Evolutionary conservation across 2,329 filamentous ascomycete species (phyloP), one percentile per base, ranked within the genome.

Genomic region (Juglanconis juglandina): DNA sequence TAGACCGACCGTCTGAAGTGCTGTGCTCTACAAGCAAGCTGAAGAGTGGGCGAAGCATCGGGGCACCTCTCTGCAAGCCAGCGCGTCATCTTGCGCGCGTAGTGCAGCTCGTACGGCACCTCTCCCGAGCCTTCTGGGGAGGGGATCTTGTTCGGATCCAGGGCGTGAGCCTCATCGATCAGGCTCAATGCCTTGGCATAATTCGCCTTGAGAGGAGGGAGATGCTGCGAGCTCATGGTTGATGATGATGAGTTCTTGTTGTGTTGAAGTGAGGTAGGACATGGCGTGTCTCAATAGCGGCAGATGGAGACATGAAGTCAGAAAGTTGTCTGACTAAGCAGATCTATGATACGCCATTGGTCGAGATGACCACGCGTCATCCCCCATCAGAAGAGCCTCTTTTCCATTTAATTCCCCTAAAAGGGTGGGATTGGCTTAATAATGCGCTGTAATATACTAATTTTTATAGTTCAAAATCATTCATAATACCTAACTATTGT

Each of bases 21-120:
- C 73, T 96, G 92, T 10, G 91, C 91, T 65, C 91, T 87, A 66
- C 92, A 89, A 17, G 92, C 92, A 51, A 95, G 80, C 64, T 85
- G 85, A 57, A 96, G 79, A 32, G 84, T 75, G 1, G 87, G 86
- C 2, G 88, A 86, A 1, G 91, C 87, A 34, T 78, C 66, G 0
- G 90, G 86, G 8, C 76, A 75, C 63, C 87, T 84, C 14, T 81
- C 75, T 8, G 78, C 71, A 37, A 96, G 86, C 81, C 90, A 95
- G 37, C 78, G 75, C 54, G 88, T 91, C 88, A 93, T 93, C 73
- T 91, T 87, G 54, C 82, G 81, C 6, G 91, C 90, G 71, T 96
- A 96, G 76, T 92, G 87, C 1, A 94, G 85, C 75, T 96, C 92
- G 74, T 91, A 92, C 1, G 91, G 89, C 1, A 87, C 68, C 56